Conservation (phyloP, 305 asterid genomes). For the Stenogyne calaminthoides region DNA sequence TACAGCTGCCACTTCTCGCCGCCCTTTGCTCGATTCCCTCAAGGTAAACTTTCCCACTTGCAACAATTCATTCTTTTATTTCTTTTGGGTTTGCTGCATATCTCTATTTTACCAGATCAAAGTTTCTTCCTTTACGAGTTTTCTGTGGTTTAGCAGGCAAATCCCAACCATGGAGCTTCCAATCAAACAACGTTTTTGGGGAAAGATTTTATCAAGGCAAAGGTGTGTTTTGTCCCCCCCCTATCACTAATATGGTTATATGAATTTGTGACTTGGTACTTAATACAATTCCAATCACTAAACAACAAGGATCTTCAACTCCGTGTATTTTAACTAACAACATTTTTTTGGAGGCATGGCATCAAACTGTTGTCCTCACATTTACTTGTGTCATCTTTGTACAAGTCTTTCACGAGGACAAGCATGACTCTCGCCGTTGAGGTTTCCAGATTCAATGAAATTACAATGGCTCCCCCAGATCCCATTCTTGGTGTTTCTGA, state of each 20-base stretch:
- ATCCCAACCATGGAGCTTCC: conserved; percentile 38
- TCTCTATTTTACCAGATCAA: background rate
- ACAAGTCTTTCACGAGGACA: conserved; percentile 63
- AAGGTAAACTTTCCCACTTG: conserved; percentile 30
- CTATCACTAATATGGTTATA: background rate
- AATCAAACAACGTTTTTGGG: conserved; percentile 38
- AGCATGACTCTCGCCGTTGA: conserved; percentile 60
- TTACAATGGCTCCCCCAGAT: conserved; percentile 97
- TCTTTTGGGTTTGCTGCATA: background rate
- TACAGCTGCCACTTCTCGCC: conserved; percentile 39
- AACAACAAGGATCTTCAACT: background rate
- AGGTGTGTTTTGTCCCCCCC: conserved; percentile 39
- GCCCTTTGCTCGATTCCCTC: conserved; percentile 36
- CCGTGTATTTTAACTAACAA: background rate
- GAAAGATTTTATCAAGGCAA: conserved; percentile 35
- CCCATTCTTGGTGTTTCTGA: conserved; percentile 98
- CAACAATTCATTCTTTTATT: background rate
- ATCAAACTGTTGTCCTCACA: background rate
- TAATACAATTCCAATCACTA: background rate
- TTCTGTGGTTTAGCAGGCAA: conserved; percentile 37
- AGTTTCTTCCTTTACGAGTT: background rate
- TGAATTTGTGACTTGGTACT: background rate
- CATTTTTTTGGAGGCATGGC: background rate
- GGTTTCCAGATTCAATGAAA: conserved; percentile 65
- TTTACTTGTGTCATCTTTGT: conserved; percentile 25